Base-by-base conservation (phyloP, 78 protist species). In the Pelomyxa schiedti region DNA sequence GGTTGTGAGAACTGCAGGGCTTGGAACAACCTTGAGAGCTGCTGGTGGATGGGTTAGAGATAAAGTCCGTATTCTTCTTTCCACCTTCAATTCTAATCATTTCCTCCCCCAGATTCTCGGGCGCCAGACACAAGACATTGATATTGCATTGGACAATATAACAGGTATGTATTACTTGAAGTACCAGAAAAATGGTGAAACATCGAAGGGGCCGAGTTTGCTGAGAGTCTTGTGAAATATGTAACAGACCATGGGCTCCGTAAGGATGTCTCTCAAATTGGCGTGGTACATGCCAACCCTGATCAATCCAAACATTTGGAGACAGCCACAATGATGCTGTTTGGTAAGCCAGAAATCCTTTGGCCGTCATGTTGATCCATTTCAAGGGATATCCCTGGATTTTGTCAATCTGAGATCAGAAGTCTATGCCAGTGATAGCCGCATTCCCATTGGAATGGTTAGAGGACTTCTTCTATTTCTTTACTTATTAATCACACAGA, bases 31-130 rank as follows among this genome's bases (percentile, higher is more conserved):
- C 58, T 32, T 92, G 16, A 79, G 96, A 28, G 95, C 94, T 29
- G 97, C 97, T 0, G 98, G 97, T 30, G 99, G 99, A 2, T 96
- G 99, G 99, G 97, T 96, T 1, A 64, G 99, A 8, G 97, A 94
- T 69, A 91, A 91, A 69, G 29, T 47, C 58, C 58, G 32, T 47
- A 16, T 47, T 47, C 16, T 47, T 47, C 58, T 47, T 47, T 47
- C 32, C 16, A 16, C 32, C 58, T 47, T 16, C 58, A 16, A 16
- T 47, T 47, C 32, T 16, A 47, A 47, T 16, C 16, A 16, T 47
- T 47, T 16, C 58, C 58, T 47, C 58, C 16, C 58, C 37, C 29
- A 70, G 87, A 8, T 93, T 38, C 39, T 92, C 29, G 88, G 90
- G 2, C 63, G 75, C 0, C 73, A 77, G n/a, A 68, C 86, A 38